These are phyloP conservation scores for Primulina eburnea DNA, from an alignment of 257 asterid genomes.

Conservation along the genomic window DNA sequence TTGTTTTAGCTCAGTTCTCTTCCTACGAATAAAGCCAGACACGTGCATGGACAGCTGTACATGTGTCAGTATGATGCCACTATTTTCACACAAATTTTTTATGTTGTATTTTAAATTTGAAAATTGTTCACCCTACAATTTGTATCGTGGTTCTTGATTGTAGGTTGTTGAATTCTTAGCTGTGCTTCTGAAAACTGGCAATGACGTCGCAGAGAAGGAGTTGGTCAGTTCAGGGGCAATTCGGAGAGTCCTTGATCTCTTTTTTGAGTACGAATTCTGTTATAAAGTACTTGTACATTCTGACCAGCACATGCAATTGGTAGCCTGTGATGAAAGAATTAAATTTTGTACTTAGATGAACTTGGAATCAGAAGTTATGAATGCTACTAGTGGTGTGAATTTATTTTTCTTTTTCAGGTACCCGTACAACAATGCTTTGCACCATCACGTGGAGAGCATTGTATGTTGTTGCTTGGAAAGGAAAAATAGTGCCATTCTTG, in stretches of 20 bases:
- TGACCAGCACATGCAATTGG: not conserved
- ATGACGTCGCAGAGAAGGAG: constrained; percentile 78
- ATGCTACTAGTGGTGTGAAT: constrained; percentile 12
- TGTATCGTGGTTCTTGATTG: constrained; percentile 22
- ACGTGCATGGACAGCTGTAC: not conserved
- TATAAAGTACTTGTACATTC: constrained; percentile 9
- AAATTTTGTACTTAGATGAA: constrained; percentile 5
- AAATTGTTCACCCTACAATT: not conserved
- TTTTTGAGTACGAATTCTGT: constrained; percentile 69
- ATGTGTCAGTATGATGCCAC: not conserved
- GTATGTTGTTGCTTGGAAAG: constrained; percentile 83
- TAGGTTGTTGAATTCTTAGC: constrained; percentile 88
- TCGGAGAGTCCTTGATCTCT: constrained; percentile 73
- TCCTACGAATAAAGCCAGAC: not conserved
- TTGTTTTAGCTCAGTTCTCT: not conserved
- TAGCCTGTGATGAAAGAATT: constrained; percentile 7
- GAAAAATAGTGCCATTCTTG: constrained; percentile 50
- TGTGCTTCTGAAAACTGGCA: constrained; percentile 76
- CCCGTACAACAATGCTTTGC: constrained; percentile 89
- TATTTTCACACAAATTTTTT: not conserved
- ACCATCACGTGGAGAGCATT: constrained; percentile 93
- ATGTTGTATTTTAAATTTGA: not conserved
- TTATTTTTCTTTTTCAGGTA: constrained; percentile 50
- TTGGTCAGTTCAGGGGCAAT: constrained; percentile 81
- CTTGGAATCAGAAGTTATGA: constrained; percentile 9